Base-by-base conservation (phyloP, 441 rosid genomes). In the Populus hybrid region DNA sequence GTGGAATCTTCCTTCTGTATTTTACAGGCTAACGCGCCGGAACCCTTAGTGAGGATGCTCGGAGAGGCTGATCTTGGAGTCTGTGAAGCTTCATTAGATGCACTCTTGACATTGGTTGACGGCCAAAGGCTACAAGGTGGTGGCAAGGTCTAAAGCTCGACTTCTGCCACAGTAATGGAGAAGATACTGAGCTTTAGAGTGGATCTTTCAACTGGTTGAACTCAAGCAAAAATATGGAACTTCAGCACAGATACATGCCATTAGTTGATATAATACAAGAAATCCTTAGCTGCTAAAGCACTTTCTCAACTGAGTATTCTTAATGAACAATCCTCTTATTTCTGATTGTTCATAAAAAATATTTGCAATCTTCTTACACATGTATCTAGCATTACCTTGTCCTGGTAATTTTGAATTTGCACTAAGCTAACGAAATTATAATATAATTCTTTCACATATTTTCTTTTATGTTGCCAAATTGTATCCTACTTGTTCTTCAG, bases 1-100 rank as follows among this genome's bases (percentile, higher is more conserved):
- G 82, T 84, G n/a, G 72, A 86, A 57, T 83, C 86, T 14, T 83
- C 87, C 6, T 86, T 86, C 79, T 86, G 87, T 80, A 68, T 86
- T 59, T 1, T 84, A 12, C 81, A 86, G 73, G 89, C 89, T 16
- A 72, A 81, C 30, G 87, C 89, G n/a, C n/a, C 84, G 18, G 67
- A 57, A 28, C 84, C 83, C 20, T 79, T 86, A 1, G 85, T 80
- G 18, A 76, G 77, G 73, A 68, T 76, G 34, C 83, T 84, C 0
- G 79, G 71, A 21, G 86, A 84, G 9, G 69, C 59, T 3, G 82
- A 86, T 76, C 34, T 30, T 40, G 87, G 75, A 76, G 80, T 54
- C 16, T 65, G 75, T 32, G 85, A 86, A 69, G 84, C 86, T 72
- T 73, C 86, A 36, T 68, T 84, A 11, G 89, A 86, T 59, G 87